These are phyloP conservation scores for Kregervanrija pseudodelftensis DNA, from an alignment of 805 yeast genomes.

Conservation along the genomic window DNA sequence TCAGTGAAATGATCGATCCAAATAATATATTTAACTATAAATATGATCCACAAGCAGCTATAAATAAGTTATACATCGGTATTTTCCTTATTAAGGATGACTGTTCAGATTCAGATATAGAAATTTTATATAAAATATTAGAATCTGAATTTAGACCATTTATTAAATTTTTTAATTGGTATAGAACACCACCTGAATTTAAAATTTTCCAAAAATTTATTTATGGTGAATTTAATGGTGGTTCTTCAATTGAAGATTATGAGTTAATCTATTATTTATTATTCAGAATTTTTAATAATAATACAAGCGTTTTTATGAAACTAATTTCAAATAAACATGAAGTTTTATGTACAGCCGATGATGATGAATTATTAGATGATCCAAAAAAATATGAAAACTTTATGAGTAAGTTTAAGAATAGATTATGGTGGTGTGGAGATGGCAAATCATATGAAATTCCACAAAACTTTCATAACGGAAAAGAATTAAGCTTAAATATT, in stretches of 20 bases:
- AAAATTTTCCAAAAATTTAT: slow-evolving; percentile 21
- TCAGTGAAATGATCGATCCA: no score
- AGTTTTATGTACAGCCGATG: slow-evolving; percentile 42
- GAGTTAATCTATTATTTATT: slow-evolving; percentile 36
- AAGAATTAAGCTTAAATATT: slow-evolving; percentile 26
- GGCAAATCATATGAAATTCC: slow-evolving; percentile 28
- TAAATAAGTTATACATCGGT: no score
- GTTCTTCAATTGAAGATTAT: slow-evolving; percentile 38
- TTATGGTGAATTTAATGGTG: slow-evolving; percentile 37
- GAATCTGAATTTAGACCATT: slow-evolving; percentile 27
- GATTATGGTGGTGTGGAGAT: slow-evolving; percentile 14
- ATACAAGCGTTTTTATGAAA: slow-evolving; percentile 34
- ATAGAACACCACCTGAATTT: slow-evolving; percentile 21
- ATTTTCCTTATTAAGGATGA: no score
- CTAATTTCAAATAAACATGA: slow-evolving; percentile 52
- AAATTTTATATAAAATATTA: neutral
- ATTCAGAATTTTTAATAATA: slow-evolving; percentile 25
- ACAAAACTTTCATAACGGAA: slow-evolving; percentile 24
- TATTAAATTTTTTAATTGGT: slow-evolving; percentile 38
- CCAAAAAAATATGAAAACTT: slow-evolving; percentile 46
- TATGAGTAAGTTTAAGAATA: slow-evolving; percentile 36
- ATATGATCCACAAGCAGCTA: no score
- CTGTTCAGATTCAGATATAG: no score
- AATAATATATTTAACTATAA: no score
- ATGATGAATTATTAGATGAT: slow-evolving; percentile 38